phyloP scores from a whole-genome alignment of 1,284 basidiomycete genomes.

The Rugosomyces carneus region DNA sequence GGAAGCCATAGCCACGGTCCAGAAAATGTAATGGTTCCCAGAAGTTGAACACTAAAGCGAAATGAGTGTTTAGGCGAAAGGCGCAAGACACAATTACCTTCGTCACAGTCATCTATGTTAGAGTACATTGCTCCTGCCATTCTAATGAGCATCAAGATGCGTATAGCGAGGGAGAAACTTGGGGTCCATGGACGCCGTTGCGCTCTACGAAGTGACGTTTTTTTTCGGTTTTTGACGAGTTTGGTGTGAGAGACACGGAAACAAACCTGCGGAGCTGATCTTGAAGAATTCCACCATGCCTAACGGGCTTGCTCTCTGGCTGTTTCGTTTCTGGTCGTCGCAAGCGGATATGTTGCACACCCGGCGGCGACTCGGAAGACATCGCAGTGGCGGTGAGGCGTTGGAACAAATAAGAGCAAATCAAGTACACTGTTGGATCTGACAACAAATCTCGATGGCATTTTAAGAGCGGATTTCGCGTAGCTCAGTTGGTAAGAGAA shows the following conservation, averaged over 20 bases:
- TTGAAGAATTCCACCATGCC: constrained; percentile 66
- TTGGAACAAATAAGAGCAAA: constrained; percentile 10
- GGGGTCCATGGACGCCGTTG: constrained; percentile 79
- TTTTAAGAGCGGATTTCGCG: background rate
- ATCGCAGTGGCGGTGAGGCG: constrained; percentile 15
- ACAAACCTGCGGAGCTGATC: constrained; percentile 66
- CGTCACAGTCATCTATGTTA: constrained; percentile 96
- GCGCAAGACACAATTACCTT: constrained; percentile 52
- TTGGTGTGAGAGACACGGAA: background rate
- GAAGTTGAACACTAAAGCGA: constrained; percentile 84
- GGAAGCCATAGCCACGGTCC: constrained; percentile 80
- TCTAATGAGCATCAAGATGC: constrained; percentile 79
- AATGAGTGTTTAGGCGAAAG: constrained; percentile 9
- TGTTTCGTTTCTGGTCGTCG: constrained; percentile 41
- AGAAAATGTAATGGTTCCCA: constrained; percentile 97
- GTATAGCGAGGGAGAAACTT: constrained; percentile 75
- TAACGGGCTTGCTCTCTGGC: constrained; percentile 28
- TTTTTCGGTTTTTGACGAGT: constrained; percentile 8
- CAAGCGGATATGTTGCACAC: constrained; percentile 49
- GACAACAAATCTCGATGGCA: constrained; percentile 13
- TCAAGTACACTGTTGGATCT: constrained; percentile 5
- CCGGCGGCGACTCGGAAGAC: constrained; percentile 19
- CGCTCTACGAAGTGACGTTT: constrained; percentile 41
- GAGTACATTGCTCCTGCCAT: constrained; percentile 91
- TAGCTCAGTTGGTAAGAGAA: background rate